Percentiles rank a stretch among this genome's conserved stretches.
Evolutionary conservation across 1,284 basidiomycete species (phyloP).

Genomic region (Ganoderma boninense): DNA sequence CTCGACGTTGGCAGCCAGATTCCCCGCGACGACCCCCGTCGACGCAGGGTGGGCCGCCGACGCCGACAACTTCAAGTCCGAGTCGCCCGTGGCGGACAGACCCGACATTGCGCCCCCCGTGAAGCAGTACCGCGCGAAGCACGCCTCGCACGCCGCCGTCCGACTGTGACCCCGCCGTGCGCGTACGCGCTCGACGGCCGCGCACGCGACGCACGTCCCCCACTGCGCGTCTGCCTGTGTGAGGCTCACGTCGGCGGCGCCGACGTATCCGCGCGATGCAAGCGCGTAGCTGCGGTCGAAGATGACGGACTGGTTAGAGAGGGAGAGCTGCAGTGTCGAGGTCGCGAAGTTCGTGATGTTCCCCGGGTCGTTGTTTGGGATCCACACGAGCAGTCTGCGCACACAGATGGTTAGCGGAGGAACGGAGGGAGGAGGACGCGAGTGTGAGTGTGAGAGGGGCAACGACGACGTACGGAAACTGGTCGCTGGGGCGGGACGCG

Average conservation of each 20-base stretch:
- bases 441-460: no score
- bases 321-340: constrained; percentile 17
- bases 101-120: constrained; percentile 3
- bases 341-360: constrained; percentile 18
- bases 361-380: constrained; percentile 20
- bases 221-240: constrained; percentile 9
- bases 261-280: constrained; percentile 18
- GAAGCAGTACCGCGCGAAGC: constrained; percentile 21
- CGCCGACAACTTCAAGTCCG: background rate
- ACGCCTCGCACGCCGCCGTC: constrained; percentile 12
- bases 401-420: background rate
- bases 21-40: background rate
- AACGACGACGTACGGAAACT: constrained; percentile 9
- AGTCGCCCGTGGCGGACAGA: background rate
- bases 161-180: constrained; percentile 7
- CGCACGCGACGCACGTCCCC: constrained; percentile 23
- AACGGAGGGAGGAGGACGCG: background rate
- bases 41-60: background rate
- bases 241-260: background rate
- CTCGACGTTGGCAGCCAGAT: background rate
- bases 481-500: background rate
- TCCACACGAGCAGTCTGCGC: constrained; percentile 14
- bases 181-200: constrained; percentile 12
- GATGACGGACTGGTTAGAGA: constrained; percentile 13
- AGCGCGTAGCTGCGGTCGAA: constrained; percentile 15